Conservation (phyloP, 768 basidiomycete species). For the Kwoniella newhampshirensis region DNA sequence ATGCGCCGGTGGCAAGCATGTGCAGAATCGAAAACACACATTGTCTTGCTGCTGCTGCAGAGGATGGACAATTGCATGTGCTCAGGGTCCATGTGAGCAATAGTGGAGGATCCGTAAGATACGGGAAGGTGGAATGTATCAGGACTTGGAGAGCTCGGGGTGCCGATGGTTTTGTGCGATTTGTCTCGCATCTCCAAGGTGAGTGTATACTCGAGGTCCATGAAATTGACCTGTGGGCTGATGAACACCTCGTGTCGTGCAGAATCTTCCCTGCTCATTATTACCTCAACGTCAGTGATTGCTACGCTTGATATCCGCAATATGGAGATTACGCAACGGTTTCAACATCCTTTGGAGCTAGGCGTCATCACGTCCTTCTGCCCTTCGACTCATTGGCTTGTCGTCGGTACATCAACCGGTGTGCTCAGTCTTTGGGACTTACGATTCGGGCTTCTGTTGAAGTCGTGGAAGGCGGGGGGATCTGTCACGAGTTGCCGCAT, state of each 20-base stretch:
- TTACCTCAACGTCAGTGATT: slow-evolving; percentile 76
- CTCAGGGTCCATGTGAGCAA: slow-evolving; percentile 41
- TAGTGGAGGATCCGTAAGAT: slow-evolving; percentile 33
- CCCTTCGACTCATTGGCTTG: slow-evolving; percentile 78
- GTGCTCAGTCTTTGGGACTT: slow-evolving; percentile 90
- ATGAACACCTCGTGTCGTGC: no score
- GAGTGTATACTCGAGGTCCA: slow-evolving; percentile 5
- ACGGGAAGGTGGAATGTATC: slow-evolving; percentile 43
- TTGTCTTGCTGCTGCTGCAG: slow-evolving; percentile 41
- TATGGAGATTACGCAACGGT: slow-evolving; percentile 70
- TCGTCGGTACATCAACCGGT: slow-evolving; percentile 82
- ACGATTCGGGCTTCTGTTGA: slow-evolving; percentile 83
- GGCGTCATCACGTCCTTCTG: slow-evolving; percentile 85
- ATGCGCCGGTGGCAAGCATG: slow-evolving; percentile 67
- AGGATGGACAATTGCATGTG: slow-evolving; percentile 46
- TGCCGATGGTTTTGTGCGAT: slow-evolving; percentile 28
- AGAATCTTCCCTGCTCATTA: slow-evolving; percentile 78
- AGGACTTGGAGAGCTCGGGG: slow-evolving; percentile 29
- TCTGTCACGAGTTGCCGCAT: slow-evolving; percentile 59
- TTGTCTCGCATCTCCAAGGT: slow-evolving; percentile 38
- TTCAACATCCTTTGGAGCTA: slow-evolving; percentile 80
- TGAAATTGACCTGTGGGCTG: background rate
- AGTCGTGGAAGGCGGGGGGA: slow-evolving; percentile 75
- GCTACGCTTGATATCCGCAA: slow-evolving; percentile 78
- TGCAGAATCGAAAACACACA: slow-evolving; percentile 70